These are phyloP conservation scores for Ceratobasidium sp. DNA, from an alignment of 1,284 basidiomycete species.

Conservation along the genomic window DNA sequence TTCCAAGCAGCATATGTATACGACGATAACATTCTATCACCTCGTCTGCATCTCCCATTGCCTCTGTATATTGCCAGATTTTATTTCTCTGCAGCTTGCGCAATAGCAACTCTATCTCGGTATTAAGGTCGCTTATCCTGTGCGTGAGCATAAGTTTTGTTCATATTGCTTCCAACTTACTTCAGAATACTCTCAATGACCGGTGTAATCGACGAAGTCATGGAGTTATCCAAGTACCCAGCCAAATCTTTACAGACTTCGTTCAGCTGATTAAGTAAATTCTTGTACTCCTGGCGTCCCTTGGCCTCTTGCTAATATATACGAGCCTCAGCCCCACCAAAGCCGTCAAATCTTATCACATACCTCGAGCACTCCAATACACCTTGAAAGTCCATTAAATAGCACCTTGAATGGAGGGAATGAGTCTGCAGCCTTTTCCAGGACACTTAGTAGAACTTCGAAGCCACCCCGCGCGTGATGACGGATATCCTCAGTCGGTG, in stretches of 20 bases:
- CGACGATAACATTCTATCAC: no score
- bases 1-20: neutral
- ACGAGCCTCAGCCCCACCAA: neutral
- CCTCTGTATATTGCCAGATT: neutral
- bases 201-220: neutral
- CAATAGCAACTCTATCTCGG: no score
- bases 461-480: neutral
- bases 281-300: neutral
- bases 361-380: constrained; percentile 13
- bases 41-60: no score
- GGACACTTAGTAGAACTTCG: neutral
- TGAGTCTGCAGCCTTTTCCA: neutral
- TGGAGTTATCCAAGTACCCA: neutral
- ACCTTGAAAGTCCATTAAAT: neutral
- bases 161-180: neutral
- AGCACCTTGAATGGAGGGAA: neutral
- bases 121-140: neutral
- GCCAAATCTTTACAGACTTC: neutral
- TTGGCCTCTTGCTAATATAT: neutral
- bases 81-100: no score
- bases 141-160: neutral
- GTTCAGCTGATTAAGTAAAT: neutral
- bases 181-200: neutral
- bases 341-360: neutral
- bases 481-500: neutral